Evolutionary conservation across 2,329 filamentous ascomycete species (phyloP).

Genomic region (Penicillium sp.): DNA sequence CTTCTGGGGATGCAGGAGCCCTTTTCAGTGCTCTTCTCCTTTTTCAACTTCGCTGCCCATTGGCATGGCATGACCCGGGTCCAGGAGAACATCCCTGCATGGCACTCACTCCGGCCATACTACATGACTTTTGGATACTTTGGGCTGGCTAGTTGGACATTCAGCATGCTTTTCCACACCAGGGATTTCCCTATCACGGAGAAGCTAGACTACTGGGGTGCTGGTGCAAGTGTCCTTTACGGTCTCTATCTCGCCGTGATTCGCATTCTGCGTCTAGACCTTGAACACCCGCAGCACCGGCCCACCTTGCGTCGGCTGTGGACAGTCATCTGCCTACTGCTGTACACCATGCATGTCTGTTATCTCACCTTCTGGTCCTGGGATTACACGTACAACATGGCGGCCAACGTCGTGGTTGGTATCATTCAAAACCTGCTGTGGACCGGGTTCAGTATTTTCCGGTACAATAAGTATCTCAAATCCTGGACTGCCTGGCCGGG

Average conservation of each 20-base stretch:
- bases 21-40: constrained; percentile 87
- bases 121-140: constrained; percentile 80
- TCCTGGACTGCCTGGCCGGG: constrained; percentile 88
- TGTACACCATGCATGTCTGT: constrained; percentile 75
- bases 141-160: constrained; percentile 80
- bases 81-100: constrained; percentile 66
- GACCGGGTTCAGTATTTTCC: constrained; percentile 76
- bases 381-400: constrained; percentile 99
- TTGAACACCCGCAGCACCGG: constrained; percentile 48
- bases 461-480: constrained; percentile 70
- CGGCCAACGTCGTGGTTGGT: constrained; percentile 83
- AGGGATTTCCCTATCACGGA: constrained; percentile 84
- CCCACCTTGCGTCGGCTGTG: constrained; percentile 67
- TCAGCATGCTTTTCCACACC: constrained; percentile 89
- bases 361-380: constrained; percentile 85
- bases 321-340: constrained; percentile 68
- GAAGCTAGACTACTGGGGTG: constrained; percentile 94
- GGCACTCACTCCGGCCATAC: constrained; percentile 76
- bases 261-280: constrained; percentile 79
- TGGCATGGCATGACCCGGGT: constrained; percentile 72
- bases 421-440: constrained; percentile 80
- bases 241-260: constrained; percentile 84
- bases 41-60: constrained; percentile 89
- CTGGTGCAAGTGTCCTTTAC: constrained; percentile 86
- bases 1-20: constrained; percentile 93